phyloP scores from a whole-genome alignment of 1,284 basidiomycete species.

The Tilletia indica region DNA sequence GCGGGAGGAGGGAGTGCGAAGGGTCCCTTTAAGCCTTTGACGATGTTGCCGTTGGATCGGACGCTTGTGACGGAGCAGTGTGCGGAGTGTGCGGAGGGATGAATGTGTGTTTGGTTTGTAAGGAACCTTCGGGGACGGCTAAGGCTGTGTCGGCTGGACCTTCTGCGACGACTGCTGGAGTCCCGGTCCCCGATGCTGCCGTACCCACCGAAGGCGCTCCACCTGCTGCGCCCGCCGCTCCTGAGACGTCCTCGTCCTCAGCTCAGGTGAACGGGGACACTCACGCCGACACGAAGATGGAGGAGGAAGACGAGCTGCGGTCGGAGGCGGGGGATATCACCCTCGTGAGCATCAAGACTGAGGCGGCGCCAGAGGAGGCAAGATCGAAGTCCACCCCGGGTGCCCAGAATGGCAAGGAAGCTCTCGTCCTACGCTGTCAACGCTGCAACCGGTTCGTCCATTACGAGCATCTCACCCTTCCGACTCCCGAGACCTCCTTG shows the following conservation, averaged over 20 bases:
- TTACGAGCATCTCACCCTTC: constrained; percentile 33
- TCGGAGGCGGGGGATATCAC: too few species aligned
- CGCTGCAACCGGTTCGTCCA: constrained; percentile 37
- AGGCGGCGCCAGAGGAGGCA: not conserved
- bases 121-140: not conserved
- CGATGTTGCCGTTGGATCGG: constrained; percentile 29
- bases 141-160: too few species aligned
- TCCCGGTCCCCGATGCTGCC: too few species aligned
- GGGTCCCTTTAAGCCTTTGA: constrained; percentile 21
- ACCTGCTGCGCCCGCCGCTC: too few species aligned
- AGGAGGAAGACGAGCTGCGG: not conserved
- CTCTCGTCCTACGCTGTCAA: constrained; percentile 35
- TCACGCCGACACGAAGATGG: constrained; percentile 1
- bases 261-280: not conserved
- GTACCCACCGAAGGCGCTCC: too few species aligned
- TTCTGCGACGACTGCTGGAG: too few species aligned
- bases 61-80: constrained; percentile 29
- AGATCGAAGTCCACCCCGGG: too few species aligned
- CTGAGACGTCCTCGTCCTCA: not conserved
- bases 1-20: constrained; percentile 22
- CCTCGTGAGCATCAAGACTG: not conserved
- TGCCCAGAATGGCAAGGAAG: constrained; percentile 19
- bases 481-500: not conserved
- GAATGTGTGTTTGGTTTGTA: constrained; percentile 34
- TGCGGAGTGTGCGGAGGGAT: constrained; percentile 30